Evolutionary conservation across 352 stramenopile species (phyloP).

Genomic region (Phytophthora meadii): DNA sequence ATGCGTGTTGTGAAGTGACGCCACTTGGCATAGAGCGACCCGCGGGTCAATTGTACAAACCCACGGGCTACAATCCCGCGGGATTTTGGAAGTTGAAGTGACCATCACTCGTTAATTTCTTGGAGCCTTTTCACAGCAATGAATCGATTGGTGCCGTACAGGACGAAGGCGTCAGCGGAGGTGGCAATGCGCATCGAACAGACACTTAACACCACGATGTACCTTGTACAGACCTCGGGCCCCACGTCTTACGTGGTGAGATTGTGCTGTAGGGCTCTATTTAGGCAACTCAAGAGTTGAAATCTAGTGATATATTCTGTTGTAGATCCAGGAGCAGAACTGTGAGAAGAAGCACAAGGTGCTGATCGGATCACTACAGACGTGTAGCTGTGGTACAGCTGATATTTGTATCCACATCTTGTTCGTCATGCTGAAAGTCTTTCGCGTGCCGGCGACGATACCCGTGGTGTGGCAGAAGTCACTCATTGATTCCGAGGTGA

Average conservation of each 20-base stretch:
- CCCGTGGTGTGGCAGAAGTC: constrained; percentile 88
- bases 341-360: constrained; percentile 80
- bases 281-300: not conserved
- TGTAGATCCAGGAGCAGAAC: constrained; percentile 78
- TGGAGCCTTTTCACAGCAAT: constrained; percentile 33
- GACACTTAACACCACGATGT: constrained; percentile 76
- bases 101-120: constrained; percentile 32
- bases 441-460: constrained; percentile 70
- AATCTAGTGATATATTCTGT: not conserved
- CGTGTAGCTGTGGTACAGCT: constrained; percentile 71
- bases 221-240: constrained; percentile 79
- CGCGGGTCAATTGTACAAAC: constrained; percentile 13
- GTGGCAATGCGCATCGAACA: constrained; percentile 69
- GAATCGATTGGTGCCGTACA: constrained; percentile 73
- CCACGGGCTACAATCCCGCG: constrained; percentile 8
- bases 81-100: constrained; percentile 36
- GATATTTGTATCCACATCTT: constrained; percentile 88
- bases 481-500: constrained; percentile 82
- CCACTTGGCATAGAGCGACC: constrained; percentile 37
- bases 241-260: constrained; percentile 81
- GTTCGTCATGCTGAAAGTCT: constrained; percentile 89
- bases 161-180: constrained; percentile 54
- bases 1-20: constrained; percentile 37
- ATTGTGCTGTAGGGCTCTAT: not conserved
- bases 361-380: constrained; percentile 75